Conservation (phyloP, 2,329 filamentous ascomycete species). For the Zopfia rhizophila region DNA sequence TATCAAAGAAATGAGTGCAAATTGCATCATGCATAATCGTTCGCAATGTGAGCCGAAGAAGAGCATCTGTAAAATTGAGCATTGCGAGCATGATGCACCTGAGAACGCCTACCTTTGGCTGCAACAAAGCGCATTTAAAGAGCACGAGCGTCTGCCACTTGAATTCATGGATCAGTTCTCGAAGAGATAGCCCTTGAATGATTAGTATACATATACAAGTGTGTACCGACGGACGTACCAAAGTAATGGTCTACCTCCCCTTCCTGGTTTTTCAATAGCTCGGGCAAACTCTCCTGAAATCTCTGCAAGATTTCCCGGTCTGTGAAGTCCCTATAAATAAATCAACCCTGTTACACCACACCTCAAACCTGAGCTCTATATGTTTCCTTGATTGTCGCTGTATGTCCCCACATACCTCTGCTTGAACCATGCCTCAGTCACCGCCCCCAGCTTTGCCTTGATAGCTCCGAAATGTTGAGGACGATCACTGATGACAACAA, state of each 20-base stretch:
- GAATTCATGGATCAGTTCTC: conserved; percentile 93
- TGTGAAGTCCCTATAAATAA: conserved; percentile 74
- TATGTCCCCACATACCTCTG: conserved; percentile 68
- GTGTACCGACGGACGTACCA: conserved; percentile 63
- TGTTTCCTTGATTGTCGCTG: neutral
- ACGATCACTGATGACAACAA: conserved; percentile 92
- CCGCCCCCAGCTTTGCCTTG: conserved; percentile 86
- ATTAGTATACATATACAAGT: conserved; percentile 14
- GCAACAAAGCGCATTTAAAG: conserved; percentile 91
- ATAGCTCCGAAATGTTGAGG: conserved; percentile 91
- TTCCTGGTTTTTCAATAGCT: conserved; percentile 69
- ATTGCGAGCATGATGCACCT: neutral
- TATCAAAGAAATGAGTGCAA: conserved; percentile 93
- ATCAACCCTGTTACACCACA: conserved; percentile 22
- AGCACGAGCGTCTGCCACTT: conserved; percentile 93
- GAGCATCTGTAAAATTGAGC: conserved; percentile 75
- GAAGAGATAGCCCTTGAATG: conserved; percentile 71
- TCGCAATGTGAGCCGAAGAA: conserved; percentile 99
- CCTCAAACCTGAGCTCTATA: neutral
- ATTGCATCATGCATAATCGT: conserved; percentile 96
- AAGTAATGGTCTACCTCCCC: conserved; percentile 86
- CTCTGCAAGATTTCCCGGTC: conserved; percentile 88
- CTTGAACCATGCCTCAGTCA: conserved; percentile 95
- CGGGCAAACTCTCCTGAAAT: conserved; percentile 87
- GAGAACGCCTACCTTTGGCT: conserved; percentile 78